A percentile compares a stretch with the other conserved stretches of the same genome.
These are phyloP conservation scores for Pisolithus albus DNA, from an alignment of 768 basidiomycete species.

Conservation along the genomic window DNA sequence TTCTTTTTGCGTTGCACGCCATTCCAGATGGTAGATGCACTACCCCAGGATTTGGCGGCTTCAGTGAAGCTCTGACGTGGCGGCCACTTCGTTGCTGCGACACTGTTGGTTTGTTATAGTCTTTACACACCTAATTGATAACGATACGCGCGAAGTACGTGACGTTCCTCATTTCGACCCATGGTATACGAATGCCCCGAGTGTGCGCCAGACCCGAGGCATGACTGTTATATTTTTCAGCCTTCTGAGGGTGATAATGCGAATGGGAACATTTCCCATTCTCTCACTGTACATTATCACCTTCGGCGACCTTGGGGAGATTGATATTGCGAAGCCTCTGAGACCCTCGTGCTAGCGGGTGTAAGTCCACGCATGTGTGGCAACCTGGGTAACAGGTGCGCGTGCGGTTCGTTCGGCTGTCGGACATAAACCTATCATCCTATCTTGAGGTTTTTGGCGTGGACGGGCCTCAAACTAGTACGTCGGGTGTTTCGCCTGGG, in stretches of 20 bases:
- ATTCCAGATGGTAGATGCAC: slow-evolving; percentile 15
- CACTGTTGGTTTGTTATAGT: slow-evolving; percentile 7
- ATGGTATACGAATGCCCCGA: slow-evolving; percentile 12
- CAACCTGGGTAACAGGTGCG: neutral
- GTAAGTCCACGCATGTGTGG: neutral
- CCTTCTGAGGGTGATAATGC: slow-evolving; percentile 30
- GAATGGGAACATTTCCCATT: slow-evolving; percentile 15
- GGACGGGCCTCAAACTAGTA: too few species aligned
- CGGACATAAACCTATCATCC: slow-evolving; percentile 26
- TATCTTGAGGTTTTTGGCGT: neutral
- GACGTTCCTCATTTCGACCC: neutral
- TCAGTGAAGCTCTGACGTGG: slow-evolving; percentile 8
- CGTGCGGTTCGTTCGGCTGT: slow-evolving; percentile 68
- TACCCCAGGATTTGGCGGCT: slow-evolving; percentile 22
- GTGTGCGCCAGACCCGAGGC: slow-evolving; percentile 4
- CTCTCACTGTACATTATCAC: slow-evolving; percentile 31
- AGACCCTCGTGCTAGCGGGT: slow-evolving; percentile 38
- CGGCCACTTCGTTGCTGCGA: slow-evolving; percentile 4
- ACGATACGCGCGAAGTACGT: slow-evolving; percentile 3
- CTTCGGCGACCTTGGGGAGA: slow-evolving; percentile 32
- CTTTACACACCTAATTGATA: neutral
- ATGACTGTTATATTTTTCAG: too few species aligned
- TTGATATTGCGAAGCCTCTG: slow-evolving; percentile 44
- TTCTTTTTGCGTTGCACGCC: neutral
- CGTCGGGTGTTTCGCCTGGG: too few species aligned